Conservation (phyloP, 805 yeast genomes). For the Nakazawaea ernobii region DNA sequence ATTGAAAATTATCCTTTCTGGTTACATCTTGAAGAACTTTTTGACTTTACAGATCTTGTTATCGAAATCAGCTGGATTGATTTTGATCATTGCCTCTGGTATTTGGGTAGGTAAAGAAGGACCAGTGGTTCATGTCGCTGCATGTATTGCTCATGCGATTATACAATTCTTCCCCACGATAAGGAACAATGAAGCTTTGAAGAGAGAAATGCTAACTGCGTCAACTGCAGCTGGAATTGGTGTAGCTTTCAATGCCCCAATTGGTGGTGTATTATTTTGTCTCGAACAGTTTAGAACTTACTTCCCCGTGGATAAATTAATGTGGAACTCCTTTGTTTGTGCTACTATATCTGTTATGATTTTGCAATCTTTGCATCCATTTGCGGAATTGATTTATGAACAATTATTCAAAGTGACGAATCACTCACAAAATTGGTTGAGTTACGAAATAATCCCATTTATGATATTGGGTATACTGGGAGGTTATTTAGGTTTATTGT, state of each 20-base stretch:
- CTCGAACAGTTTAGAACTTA: slow-evolving; percentile 63
- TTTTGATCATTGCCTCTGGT: slow-evolving; percentile 68
- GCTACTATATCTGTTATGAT: slow-evolving; percentile 69
- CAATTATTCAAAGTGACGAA: slow-evolving; percentile 58
- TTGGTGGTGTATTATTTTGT: slow-evolving; percentile 81
- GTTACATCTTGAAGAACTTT: slow-evolving; percentile 50
- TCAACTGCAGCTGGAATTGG: slow-evolving; percentile 82
- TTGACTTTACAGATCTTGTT: slow-evolving; percentile 47
- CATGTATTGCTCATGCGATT: slow-evolving; percentile 44
- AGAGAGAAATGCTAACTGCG: slow-evolving; percentile 64
- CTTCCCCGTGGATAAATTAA: slow-evolving; percentile 53
- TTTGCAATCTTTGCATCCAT: slow-evolving; percentile 45
- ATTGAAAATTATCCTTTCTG: slow-evolving; percentile 61
- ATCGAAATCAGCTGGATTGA: slow-evolving; percentile 51
- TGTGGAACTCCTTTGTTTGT: slow-evolving; percentile 83
- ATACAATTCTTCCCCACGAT: slow-evolving; percentile 27
- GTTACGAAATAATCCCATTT: slow-evolving; percentile 67
- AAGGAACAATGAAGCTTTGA: slow-evolving; percentile 46
- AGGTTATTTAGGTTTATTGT: slow-evolving; percentile 56
- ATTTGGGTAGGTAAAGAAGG: slow-evolving; percentile 85
- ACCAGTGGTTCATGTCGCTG: slow-evolving; percentile 75
- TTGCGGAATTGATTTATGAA: slow-evolving; percentile 32
- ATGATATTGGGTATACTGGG: slow-evolving; percentile 65
- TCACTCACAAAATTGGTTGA: slow-evolving; percentile 61
- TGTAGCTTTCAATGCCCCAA: slow-evolving; percentile 81